Conservation (phyloP, 352 stramenopile species). For the Thalassiosira exigua region DNA sequence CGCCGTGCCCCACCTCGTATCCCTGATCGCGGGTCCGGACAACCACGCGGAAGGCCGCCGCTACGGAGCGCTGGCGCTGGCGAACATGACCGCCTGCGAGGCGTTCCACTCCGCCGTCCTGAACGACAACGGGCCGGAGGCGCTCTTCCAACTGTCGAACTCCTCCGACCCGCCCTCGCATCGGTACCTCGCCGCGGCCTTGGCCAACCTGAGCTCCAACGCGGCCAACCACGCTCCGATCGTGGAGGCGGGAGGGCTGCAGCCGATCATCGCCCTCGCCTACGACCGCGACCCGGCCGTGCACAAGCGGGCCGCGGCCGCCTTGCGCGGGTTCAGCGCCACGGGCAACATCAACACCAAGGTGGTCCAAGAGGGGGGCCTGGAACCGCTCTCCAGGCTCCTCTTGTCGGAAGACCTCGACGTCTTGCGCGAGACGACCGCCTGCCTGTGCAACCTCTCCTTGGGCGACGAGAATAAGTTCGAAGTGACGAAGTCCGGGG, state of each 20-base stretch:
- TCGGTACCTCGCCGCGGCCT: conserved; percentile 94
- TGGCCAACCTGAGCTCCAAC: conserved; percentile 95
- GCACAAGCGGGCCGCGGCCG: conserved; percentile 93
- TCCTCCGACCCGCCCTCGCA: conserved; percentile 91
- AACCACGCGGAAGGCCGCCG: conserved; percentile 92
- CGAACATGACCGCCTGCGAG: conserved; percentile 94
- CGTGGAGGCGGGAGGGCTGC: conserved; percentile 93
- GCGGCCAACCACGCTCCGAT: conserved; percentile 91
- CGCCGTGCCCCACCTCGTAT: conserved; percentile 83
- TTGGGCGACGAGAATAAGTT: conserved; percentile 96
- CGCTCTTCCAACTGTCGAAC: conserved; percentile 92
- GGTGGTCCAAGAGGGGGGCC: conserved; percentile 94
- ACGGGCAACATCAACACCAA: conserved; percentile 93
- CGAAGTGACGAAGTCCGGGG: conserved; percentile 94
- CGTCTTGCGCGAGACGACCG: conserved; percentile 93
- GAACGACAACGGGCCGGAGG: conserved; percentile 90
- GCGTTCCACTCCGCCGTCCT: conserved; percentile 93
- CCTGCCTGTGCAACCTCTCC: conserved; percentile 94
- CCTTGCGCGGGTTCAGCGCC: conserved; percentile 91
- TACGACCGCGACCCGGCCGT: conserved; percentile 91
- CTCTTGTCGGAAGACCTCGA: conserved; percentile 91
- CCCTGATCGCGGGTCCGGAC: conserved; percentile 81
- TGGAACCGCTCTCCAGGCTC: conserved; percentile 92
- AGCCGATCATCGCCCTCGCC: conserved; percentile 93
- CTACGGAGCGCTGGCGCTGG: conserved; percentile 93